A percentile compares a stretch with the other conserved stretches of the same genome.
These are phyloP conservation scores for Phaeophleospora eucalypticola DNA, from an alignment of 2,329 filamentous ascomycete species.

Conservation along the genomic window DNA sequence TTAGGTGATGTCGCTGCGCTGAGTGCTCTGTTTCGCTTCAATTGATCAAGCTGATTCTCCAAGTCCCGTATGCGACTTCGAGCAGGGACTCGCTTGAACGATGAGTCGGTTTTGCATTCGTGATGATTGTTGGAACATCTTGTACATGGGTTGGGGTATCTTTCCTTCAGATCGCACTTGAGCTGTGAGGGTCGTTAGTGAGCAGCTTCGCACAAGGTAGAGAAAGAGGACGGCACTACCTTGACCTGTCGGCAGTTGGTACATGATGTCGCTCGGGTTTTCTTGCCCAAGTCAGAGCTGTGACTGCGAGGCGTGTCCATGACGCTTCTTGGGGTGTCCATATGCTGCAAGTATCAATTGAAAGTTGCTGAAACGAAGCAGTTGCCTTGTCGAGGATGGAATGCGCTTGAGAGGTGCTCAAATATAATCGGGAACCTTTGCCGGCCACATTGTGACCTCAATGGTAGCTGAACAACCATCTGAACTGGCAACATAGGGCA, in stretches of 20 bases:
- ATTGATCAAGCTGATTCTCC: conserved; percentile 2
- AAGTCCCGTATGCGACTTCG: conserved; percentile 2
- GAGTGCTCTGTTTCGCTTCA: neutral
- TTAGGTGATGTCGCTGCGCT: neutral
- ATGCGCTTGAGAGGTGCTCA: neutral
- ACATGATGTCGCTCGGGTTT: conserved; percentile 1
- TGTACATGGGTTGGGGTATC: conserved; percentile 3
- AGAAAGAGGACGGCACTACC: neutral
- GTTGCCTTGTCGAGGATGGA: no score
- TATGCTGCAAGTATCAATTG: neutral
- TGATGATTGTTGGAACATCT: conserved; percentile 1
- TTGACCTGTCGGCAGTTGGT: conserved; percentile 4
- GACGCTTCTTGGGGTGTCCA: neutral
- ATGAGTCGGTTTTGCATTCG: conserved; percentile 3
- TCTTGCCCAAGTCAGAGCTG: neutral
- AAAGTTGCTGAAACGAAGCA: no score
- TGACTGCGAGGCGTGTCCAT: neutral
- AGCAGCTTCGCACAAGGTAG: neutral
- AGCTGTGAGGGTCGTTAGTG: neutral
- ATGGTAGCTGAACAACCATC: no score
- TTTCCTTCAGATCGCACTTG: conserved; percentile 3
- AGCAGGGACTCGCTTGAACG: conserved; percentile 5
- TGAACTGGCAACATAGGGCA: neutral
- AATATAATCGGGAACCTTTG: neutral
- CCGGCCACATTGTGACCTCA: no score